Evolutionary conservation across 1,284 basidiomycete genomes (phyloP).

Genomic region (Blastosporella zonata): DNA sequence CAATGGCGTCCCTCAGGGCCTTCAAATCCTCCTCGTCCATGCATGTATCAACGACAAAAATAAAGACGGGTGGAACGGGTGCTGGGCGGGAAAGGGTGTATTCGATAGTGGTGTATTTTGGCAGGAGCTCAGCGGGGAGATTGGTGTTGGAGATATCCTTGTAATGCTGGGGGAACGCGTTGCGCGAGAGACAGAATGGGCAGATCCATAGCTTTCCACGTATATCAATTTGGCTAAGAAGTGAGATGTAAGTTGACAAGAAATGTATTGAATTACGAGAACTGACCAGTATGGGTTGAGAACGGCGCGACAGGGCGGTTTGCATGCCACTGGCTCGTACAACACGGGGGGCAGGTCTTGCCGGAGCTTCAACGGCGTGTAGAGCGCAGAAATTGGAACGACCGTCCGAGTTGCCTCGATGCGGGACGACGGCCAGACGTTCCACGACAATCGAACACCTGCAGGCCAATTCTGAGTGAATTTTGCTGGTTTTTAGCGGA

Average conservation of each 20-base stretch:
- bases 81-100: constrained; percentile 93
- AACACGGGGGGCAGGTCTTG: constrained; percentile 95
- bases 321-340: constrained; percentile 99
- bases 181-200: constrained; percentile 95
- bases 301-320: constrained; percentile 95
- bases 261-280: constrained; percentile 5
- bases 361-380: constrained; percentile 93
- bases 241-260: not conserved
- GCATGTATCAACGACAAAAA: constrained; percentile 98
- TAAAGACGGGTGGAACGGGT: constrained; percentile 92
- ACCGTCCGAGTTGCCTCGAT: constrained; percentile 98
- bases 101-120: constrained; percentile 99
- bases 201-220: constrained; percentile 99
- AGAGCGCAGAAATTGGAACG: constrained; percentile 96
- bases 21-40: constrained; percentile 96
- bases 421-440: constrained; percentile 96
- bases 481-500: constrained; percentile 1
- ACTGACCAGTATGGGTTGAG: constrained; percentile 94
- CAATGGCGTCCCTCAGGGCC: constrained; percentile 88
- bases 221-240: constrained; percentile 92
- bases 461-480: constrained; percentile 2
- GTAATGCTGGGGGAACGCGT: constrained; percentile 98
- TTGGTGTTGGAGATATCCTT: constrained; percentile 98
- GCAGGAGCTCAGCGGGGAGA: constrained; percentile 91
- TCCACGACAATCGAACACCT: constrained; percentile 96